These are phyloP conservation scores for Cadophora sp. DNA, from an alignment of 2,329 filamentous ascomycete species.

Conservation along the genomic window DNA sequence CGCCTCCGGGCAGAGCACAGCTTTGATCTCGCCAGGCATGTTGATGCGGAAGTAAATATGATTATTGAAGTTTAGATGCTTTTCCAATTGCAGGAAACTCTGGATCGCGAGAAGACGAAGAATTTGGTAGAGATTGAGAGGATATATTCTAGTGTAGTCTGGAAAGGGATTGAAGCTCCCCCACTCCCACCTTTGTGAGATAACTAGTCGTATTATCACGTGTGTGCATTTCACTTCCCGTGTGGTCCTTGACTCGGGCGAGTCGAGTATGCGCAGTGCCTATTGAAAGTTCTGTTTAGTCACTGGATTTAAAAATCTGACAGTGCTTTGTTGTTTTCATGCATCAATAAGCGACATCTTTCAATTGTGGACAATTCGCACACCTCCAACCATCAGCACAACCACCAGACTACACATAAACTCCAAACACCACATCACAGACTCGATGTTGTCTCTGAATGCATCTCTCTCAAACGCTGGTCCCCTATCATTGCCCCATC, in stretches of 20 bases:
- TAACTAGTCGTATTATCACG: background rate
- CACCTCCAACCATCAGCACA: background rate
- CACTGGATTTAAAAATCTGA: too few relatives aligned
- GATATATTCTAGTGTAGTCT: background rate
- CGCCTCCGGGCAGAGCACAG: conserved; percentile 20
- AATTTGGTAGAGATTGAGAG: background rate
- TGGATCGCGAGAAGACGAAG: background rate
- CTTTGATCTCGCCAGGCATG: conserved; percentile 21
- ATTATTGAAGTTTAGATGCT: background rate
- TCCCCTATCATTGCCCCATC: conserved; percentile 4
- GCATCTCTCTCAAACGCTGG: conserved; percentile 23
- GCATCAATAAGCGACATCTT: background rate
- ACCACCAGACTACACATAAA: background rate
- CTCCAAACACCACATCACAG: background rate
- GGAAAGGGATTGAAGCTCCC: background rate
- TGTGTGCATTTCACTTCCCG: background rate
- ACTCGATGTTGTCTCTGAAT: conserved; percentile 3
- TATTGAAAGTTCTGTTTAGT: too few relatives aligned
- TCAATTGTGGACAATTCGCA: background rate
- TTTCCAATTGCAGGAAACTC: too few relatives aligned
- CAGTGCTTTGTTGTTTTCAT: too few relatives aligned
- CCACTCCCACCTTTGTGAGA: conserved; percentile 19
- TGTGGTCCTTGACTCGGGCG: background rate
- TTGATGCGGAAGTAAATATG: background rate
- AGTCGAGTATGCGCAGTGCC: too few relatives aligned